Percentiles rank a stretch among this genome's conserved stretches.
Conservation (phyloP, 768 basidiomycete genomes). For the Agrocybe praecox region DNA sequence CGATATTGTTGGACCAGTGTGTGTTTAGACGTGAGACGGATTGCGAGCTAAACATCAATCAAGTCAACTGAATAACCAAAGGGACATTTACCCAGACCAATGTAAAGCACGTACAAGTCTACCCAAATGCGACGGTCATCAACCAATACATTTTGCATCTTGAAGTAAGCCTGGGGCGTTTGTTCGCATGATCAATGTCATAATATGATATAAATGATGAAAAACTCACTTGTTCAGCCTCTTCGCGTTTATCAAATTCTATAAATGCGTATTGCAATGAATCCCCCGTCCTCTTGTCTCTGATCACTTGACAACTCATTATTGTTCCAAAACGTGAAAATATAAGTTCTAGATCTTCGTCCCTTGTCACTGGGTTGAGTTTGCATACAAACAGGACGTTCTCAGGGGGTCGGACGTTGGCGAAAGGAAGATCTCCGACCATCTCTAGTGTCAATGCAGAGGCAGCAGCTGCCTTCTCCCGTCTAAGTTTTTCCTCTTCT, state of each 20-base stretch:
- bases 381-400: slow-evolving; percentile 99
- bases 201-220: neutral
- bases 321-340: slow-evolving; percentile 95
- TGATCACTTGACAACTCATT: slow-evolving; percentile 96
- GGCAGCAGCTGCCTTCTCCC: slow-evolving; percentile 88
- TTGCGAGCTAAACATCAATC: slow-evolving; percentile 74
- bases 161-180: slow-evolving; percentile 84
- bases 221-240: slow-evolving; percentile 83
- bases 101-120: slow-evolving; percentile 73
- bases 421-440: slow-evolving; percentile 99
- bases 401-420: slow-evolving; percentile 96
- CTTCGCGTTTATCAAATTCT: slow-evolving; percentile 92
- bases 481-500: slow-evolving; percentile 76
- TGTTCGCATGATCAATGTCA: slow-evolving; percentile 7
- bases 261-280: slow-evolving; percentile 98
- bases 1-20: slow-evolving; percentile 80
- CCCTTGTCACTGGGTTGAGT: slow-evolving; percentile 91
- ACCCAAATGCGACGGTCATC: slow-evolving; percentile 99
- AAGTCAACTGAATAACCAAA: slow-evolving; percentile 17
- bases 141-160: slow-evolving; percentile 99
- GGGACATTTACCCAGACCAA: neutral
- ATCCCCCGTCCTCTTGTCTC: slow-evolving; percentile 95
- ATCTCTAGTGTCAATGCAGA: slow-evolving; percentile 97
- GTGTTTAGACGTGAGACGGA: slow-evolving; percentile 89
- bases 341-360: slow-evolving; percentile 96